Conservation (phyloP, 2,329 filamentous ascomycete species). For the Blastomyces parvus region DNA sequence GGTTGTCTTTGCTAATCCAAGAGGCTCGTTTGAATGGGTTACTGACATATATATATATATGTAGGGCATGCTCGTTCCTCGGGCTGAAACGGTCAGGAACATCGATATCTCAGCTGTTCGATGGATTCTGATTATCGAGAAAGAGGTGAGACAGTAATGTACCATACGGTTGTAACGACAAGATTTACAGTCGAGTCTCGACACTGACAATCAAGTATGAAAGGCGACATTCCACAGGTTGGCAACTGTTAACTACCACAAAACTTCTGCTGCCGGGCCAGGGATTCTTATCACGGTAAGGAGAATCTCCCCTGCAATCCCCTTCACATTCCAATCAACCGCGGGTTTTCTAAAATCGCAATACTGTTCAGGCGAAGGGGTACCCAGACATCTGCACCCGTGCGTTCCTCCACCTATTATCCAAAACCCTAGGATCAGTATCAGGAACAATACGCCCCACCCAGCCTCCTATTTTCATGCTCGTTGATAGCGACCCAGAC, state of each 20-base stretch:
- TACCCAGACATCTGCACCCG: conserved; percentile 54
- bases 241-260: conserved; percentile 40
- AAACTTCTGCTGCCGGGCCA: conserved; percentile 29
- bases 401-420: conserved; percentile 42
- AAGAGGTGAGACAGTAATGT: conserved; percentile 41
- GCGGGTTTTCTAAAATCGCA: background rate
- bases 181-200: background rate
- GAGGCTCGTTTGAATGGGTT: background rate
- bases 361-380: conserved; percentile 47
- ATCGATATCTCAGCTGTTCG: conserved; percentile 38
- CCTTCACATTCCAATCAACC: background rate
- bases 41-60: conserved; percentile 27
- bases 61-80: conserved; percentile 47
- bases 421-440: conserved; percentile 12
- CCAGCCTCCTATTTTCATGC: conserved; percentile 40
- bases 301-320: background rate
- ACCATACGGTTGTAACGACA: background rate
- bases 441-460: conserved; percentile 13
- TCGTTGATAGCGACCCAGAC: conserved; percentile 55
- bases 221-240: conserved; percentile 54
- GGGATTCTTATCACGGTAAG: conserved; percentile 50
- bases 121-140: conserved; percentile 56
- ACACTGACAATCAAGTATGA: background rate
- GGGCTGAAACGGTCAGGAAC: conserved; percentile 35
- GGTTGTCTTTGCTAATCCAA: conserved; percentile 19